Conservation (phyloP, 163 green algal genomes). For the Scenedesmus sp. region DNA sequence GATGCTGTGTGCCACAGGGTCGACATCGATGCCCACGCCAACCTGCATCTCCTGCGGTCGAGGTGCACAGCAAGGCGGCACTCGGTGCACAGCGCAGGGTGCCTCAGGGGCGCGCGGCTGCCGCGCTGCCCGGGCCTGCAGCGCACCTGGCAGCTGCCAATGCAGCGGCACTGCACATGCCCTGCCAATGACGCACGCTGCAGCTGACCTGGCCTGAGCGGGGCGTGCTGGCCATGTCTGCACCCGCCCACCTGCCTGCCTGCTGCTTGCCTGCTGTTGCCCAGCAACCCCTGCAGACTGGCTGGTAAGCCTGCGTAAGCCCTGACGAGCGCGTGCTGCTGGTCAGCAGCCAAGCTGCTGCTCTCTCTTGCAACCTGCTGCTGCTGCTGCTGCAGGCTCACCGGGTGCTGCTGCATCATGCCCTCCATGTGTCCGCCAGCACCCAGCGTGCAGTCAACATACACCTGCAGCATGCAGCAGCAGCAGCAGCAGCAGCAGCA, state of each 20-base stretch:
- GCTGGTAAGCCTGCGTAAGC: no score
- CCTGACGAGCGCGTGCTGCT: no score
- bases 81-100: constrained; percentile 1
- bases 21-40: constrained; percentile 92
- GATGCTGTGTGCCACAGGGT: constrained; percentile 83
- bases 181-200: not conserved
- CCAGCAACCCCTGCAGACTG: no score
- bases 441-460: constrained; percentile 95
- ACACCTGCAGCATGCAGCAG: constrained; percentile 63
- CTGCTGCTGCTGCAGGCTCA: constrained; percentile 55
- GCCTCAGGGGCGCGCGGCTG: not conserved
- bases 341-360: not conserved
- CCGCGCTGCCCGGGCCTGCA: not conserved
- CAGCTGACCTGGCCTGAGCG: no score
- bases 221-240: no score
- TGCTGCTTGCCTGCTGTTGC: not conserved
- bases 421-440: constrained; percentile 86
- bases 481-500: not conserved
- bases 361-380: not conserved
- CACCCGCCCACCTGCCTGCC: no score
- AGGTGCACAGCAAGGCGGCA: not conserved
- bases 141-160: not conserved
- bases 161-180: not conserved
- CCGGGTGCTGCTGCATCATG: constrained; percentile 78
- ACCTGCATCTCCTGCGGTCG: constrained; percentile 79